Percentiles rank a stretch among this genome's conserved stretches.
Evolutionary conservation across 2,329 filamentous ascomycete genomes (phyloP).

Genomic region (Lasiodiplodia gonubiensis): DNA sequence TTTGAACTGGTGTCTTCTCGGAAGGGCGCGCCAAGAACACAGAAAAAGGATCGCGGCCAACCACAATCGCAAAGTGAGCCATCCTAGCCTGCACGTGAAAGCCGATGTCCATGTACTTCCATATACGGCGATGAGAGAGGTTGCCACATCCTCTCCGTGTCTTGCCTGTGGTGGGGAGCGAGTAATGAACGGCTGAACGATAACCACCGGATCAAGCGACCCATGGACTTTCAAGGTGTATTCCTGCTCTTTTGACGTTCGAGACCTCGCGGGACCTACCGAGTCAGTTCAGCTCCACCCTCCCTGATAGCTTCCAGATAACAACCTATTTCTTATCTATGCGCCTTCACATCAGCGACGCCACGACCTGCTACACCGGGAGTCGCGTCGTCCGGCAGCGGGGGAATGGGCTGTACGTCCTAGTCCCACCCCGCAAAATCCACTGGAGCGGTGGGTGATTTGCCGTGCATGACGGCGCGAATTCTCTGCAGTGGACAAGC

Average conservation of each 20-base stretch:
- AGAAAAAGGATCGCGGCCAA: background rate
- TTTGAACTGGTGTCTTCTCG: background rate
- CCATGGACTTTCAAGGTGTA: background rate
- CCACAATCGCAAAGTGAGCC: background rate
- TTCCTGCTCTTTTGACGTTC: background rate
- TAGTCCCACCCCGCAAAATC: conserved; percentile 13
- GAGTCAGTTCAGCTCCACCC: background rate
- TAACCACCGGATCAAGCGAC: background rate
- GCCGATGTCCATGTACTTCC: background rate
- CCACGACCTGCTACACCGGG: conserved; percentile 7
- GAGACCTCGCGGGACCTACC: background rate
- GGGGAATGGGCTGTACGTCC: background rate
- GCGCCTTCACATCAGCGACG: background rate
- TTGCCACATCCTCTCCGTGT: background rate
- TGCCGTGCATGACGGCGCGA: conserved; percentile 14
- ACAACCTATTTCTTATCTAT: conserved; percentile 15
- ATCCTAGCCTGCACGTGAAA: background rate
- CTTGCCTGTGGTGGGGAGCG: background rate
- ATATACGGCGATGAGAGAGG: background rate
- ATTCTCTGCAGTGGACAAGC: background rate
- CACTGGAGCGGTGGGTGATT: background rate
- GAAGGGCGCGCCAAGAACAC: background rate
- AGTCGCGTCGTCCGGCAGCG: background rate
- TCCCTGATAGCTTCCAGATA: conserved; percentile 4
- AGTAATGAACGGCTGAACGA: background rate